A percentile compares a stretch with the other conserved stretches of the same genome.
These are phyloP conservation scores for Colletotrichum lini DNA, from an alignment of 2,329 filamentous ascomycete genomes.

Conservation along the genomic window DNA sequence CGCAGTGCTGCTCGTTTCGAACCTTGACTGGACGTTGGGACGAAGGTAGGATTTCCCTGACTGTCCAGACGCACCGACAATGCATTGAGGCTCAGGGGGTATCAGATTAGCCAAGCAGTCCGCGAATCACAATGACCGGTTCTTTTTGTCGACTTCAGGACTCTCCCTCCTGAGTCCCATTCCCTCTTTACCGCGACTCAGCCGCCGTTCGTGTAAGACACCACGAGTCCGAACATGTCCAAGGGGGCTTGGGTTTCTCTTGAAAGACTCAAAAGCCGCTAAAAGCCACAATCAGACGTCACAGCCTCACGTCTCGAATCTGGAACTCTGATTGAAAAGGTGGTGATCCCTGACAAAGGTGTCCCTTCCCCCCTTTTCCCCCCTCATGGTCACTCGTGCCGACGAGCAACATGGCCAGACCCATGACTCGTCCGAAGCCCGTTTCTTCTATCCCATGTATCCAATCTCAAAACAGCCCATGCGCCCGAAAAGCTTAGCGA, in stretches of 20 bases:
- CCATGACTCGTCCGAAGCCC: slow-evolving; percentile 35
- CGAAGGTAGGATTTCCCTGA: slow-evolving; percentile 38
- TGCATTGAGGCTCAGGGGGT: slow-evolving; percentile 38
- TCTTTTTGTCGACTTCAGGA: background rate
- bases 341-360: background rate
- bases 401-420: slow-evolving; percentile 12
- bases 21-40: slow-evolving; percentile 32
- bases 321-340: slow-evolving; percentile 22
- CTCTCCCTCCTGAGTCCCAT: background rate
- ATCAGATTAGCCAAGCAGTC: slow-evolving; percentile 19
- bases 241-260: slow-evolving; percentile 1
- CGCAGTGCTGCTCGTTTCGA: slow-evolving; percentile 36
- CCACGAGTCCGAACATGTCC: slow-evolving; percentile 23
- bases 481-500: slow-evolving; percentile 24
- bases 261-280: slow-evolving; percentile 21
- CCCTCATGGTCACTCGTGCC: background rate
- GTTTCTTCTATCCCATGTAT: slow-evolving; percentile 11
- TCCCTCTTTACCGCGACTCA: slow-evolving; percentile 1
- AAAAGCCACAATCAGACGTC: slow-evolving; percentile 16
- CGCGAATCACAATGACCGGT: slow-evolving; percentile 10
- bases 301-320: slow-evolving; percentile 35
- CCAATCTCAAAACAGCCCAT: slow-evolving; percentile 5
- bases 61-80: slow-evolving; percentile 35
- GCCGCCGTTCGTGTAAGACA: slow-evolving; percentile 1
- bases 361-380: background rate